These are phyloP conservation scores for Medicago lupulina DNA, from an alignment of 306 rosid genomes.

Conservation along the genomic window DNA sequence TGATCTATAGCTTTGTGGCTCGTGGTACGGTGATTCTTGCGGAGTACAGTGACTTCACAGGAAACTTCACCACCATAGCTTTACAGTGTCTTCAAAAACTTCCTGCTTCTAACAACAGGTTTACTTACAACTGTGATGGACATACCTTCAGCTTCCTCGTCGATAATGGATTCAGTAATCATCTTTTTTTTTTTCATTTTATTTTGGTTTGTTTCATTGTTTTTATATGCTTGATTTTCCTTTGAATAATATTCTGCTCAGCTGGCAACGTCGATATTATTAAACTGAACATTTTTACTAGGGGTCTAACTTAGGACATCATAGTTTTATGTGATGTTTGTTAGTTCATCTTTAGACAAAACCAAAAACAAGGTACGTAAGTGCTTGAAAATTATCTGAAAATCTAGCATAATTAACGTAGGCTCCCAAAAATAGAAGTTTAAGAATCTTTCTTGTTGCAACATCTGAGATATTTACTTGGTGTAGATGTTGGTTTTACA, in stretches of 20 bases:
- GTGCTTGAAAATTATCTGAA: neutral
- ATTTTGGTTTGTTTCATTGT: neutral
- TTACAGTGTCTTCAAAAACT: conserved; percentile 88
- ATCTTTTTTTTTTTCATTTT: neutral
- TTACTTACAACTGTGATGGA: conserved; percentile 87
- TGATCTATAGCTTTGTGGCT: conserved; percentile 90
- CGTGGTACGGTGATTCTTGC: conserved; percentile 91
- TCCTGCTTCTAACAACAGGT: conserved; percentile 83
- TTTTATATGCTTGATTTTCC: neutral
- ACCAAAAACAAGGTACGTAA: too few relatives aligned
- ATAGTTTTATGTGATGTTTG: too few relatives aligned
- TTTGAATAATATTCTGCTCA: neutral
- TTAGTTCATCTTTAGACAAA: too few relatives aligned
- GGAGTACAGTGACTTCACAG: conserved; percentile 93
- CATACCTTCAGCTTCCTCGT: conserved; percentile 90
- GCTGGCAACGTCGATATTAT: too few relatives aligned
- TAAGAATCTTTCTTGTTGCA: too few relatives aligned
- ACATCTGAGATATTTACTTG: neutral
- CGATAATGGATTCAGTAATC: conserved; percentile 88
- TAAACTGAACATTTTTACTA: too few relatives aligned
- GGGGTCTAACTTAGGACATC: too few relatives aligned
- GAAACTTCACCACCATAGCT: conserved; percentile 95
- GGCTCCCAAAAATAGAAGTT: neutral
- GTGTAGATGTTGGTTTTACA: neutral
- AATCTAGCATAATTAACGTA: neutral